Evolutionary conservation across 2,329 filamentous ascomycete species (phyloP).

Genomic region (Dichotomopilus funicola): DNA sequence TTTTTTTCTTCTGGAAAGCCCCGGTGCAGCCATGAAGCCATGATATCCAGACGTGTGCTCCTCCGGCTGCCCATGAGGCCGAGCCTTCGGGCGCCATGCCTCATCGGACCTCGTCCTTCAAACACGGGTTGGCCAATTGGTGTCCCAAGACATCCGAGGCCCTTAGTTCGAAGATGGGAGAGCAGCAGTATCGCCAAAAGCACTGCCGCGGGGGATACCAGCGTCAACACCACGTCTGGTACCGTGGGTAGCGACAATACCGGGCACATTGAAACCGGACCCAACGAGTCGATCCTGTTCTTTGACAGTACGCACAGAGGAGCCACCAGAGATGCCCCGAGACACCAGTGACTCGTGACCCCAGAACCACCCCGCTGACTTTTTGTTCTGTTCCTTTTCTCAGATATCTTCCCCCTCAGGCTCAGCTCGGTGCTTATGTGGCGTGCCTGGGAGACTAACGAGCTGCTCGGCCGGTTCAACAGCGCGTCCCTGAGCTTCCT

Average conservation of each 20-base stretch:
- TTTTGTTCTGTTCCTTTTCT: too few species aligned
- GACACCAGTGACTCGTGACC: too few species aligned
- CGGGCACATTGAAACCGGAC: conserved; percentile 71
- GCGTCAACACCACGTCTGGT: conserved; percentile 33
- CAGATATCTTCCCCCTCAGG: conserved; percentile 78
- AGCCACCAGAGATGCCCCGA: not conserved
- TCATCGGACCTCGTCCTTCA: conserved; percentile 18
- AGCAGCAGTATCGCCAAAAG: conserved; percentile 21
- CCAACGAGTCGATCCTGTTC: conserved; percentile 80
- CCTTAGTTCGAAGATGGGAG: conserved; percentile 26
- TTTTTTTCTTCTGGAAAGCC: too few species aligned
- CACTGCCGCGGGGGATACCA: too few species aligned
- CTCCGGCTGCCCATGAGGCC: conserved; percentile 32
- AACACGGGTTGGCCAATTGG: not conserved
- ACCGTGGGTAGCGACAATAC: conserved; percentile 61
- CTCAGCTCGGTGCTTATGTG: conserved; percentile 45
- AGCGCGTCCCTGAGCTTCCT: conserved; percentile 43
- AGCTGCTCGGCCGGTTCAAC: conserved; percentile 47
- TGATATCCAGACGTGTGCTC: conserved; percentile 29
- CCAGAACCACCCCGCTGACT: too few species aligned
- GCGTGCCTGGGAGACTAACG: conserved; percentile 43
- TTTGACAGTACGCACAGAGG: conserved; percentile 63
- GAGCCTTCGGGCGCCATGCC: conserved; percentile 10
- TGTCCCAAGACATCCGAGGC: not conserved
- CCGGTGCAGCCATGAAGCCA: conserved; percentile 23